Evolutionary conservation across 768 basidiomycete species (phyloP), one percentile per base, ranked within the genome.

Genomic region (Amanita thiersii): DNA sequence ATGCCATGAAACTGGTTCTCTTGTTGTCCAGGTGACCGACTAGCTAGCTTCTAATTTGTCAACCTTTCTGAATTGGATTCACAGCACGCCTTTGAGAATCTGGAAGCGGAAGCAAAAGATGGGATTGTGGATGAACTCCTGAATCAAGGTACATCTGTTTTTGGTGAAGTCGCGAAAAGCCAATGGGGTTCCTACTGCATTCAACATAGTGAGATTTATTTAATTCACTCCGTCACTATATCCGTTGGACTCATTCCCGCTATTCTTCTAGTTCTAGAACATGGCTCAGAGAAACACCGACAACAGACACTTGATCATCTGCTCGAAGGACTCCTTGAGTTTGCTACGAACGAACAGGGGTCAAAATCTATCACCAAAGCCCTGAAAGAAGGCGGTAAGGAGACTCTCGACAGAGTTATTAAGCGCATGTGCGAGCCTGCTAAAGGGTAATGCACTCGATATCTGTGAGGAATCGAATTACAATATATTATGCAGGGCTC

Each of bases 181-280:
- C 87, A 90, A 55, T 91, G 87, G 87, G 88, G 88, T 8, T 82
- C 85, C 1, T 90, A 88, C 51, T 89, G 86, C 56, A 70, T 89
- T 19, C 85, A 88, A 50, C 87, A 88, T 44, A 87, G 87, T 88
- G n/a, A n/a, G n/a, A n/a, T n/a, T n/a, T n/a, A n/a, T n/a, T n/a
- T 49, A 43, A 86, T 61, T 7, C 43, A 29, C 12, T 21, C 46
- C 23, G 18, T 24, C 17, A 24, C 38, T 24, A 41, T 8, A 32
- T 14, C n/a, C 39, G 4, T 36, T 10, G 19, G 40, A 21, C 25
- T 14, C 5, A n/a, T 29, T 31, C 18, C 29, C 30, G 18, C 8
- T 19, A 24, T 25, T 30, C 18, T 30, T 33, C 5, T 39, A 90
- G 87, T 90, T 47, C 69, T 91, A 35, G 88, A 91, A 56, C 88